Percentiles rank a stretch among this genome's conserved stretches.
These are phyloP conservation scores for Reutealis trisperma DNA, from an alignment of 345 rosid genomes.

Conservation along the genomic window DNA sequence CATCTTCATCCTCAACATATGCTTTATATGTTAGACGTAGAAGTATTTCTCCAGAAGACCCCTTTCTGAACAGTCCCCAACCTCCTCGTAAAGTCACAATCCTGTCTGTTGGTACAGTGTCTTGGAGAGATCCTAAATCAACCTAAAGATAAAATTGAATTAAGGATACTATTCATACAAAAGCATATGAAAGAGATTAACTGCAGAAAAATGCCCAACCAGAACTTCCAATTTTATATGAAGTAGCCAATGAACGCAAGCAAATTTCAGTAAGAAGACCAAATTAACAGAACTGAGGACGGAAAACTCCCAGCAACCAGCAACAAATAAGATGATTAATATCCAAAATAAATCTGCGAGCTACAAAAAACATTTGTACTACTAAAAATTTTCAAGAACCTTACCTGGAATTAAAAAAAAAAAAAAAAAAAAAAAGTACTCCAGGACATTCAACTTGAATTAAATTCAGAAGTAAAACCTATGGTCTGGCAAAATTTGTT, in stretches of 20 bases:
- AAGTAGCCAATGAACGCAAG: slow-evolving; percentile 8
- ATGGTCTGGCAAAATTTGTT: background rate
- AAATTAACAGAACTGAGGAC: background rate
- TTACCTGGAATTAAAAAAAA: too few relatives aligned
- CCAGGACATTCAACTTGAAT: background rate
- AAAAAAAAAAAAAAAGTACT: too few relatives aligned
- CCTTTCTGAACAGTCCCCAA: slow-evolving; percentile 73
- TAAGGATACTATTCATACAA: slow-evolving; percentile 22
- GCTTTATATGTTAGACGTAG: slow-evolving; percentile 95
- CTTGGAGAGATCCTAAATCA: slow-evolving; percentile 75
- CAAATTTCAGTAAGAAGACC: background rate
- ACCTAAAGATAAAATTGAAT: slow-evolving; percentile 50
- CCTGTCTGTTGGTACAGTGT: slow-evolving; percentile 93
- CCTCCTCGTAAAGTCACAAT: slow-evolving; percentile 69
- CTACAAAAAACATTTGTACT: background rate
- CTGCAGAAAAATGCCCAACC: background rate
- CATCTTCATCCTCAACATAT: slow-evolving; percentile 98
- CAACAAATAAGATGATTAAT: background rate
- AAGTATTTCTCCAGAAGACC: slow-evolving; percentile 79
- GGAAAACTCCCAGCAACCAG: slow-evolving; percentile 1
- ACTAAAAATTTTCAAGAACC: too few relatives aligned
- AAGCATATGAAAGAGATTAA: slow-evolving; percentile 4
- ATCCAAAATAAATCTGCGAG: background rate
- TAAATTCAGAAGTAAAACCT: too few relatives aligned
- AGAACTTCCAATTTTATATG: background rate